These are phyloP conservation scores for Cystobasidium tubakii DNA, from an alignment of 768 basidiomycete genomes.

Conservation along the genomic window DNA sequence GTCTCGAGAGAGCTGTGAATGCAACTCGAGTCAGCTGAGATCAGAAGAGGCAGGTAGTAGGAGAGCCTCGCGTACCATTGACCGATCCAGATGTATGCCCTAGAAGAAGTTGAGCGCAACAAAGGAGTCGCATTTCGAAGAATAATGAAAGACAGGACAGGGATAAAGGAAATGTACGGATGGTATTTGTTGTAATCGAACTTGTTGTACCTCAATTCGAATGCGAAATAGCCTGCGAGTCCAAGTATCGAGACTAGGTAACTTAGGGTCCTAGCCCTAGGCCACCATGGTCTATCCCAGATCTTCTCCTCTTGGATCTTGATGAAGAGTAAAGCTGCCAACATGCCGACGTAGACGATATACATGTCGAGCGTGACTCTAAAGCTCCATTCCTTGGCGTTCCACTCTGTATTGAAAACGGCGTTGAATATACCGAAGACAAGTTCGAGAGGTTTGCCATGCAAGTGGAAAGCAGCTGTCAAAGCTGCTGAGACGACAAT, in stretches of 20 bases:
- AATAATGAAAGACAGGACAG: constrained; percentile 67
- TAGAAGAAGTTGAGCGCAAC: constrained; percentile 65
- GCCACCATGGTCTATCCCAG: constrained; percentile 67
- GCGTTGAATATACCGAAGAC: constrained; percentile 62
- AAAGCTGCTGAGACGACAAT: constrained; percentile 61
- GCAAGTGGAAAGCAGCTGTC: constrained; percentile 63
- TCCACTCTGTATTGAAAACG: constrained; percentile 74
- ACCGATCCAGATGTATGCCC: constrained; percentile 72
- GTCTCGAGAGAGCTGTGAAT: constrained; percentile 64
- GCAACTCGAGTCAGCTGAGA: not conserved
- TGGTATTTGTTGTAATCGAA: constrained; percentile 81
- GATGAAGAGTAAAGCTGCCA: constrained; percentile 65
- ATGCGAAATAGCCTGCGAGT: constrained; percentile 72
- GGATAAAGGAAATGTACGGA: constrained; percentile 71
- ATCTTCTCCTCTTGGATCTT: constrained; percentile 68
- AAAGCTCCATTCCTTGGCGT: constrained; percentile 79
- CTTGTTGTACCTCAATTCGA: constrained; percentile 76
- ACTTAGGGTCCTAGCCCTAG: constrained; percentile 54
- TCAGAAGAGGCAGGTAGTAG: not conserved
- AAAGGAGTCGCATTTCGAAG: constrained; percentile 70
- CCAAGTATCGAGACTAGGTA: constrained; percentile 56
- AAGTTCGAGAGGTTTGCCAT: constrained; percentile 60
- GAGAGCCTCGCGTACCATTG: constrained; percentile 54
- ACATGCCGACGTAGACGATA: constrained; percentile 82
- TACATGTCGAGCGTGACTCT: constrained; percentile 80